Evolutionary conservation across 2,329 filamentous ascomycete species (phyloP), one percentile per base, ranked within the genome.

Genomic region (Paecilomyces dactylethromorphus): DNA sequence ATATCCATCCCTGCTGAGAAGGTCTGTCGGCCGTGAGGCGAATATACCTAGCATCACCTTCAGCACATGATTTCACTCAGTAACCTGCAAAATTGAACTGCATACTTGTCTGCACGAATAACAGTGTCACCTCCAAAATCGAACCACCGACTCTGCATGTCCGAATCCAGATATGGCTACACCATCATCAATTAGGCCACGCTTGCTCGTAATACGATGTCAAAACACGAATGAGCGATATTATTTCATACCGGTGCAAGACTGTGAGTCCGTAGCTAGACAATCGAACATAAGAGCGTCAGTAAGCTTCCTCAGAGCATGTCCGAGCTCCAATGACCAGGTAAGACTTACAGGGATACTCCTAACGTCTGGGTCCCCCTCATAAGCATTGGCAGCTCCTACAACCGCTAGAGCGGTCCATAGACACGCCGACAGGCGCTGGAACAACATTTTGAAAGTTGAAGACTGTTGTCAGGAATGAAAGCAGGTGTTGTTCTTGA

Each of bases 111-210:
- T 62, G 85, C 83, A 65, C 86, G 82, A 69, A 97, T 84, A 68
- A 99, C 88, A 49, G 93, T 91, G 79, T 96, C 92, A 72, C 93
- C 94, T 73, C 94, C 94, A 84, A 95, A 99, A 79, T 99, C 94
- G 78, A 93, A 99, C 93, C 94, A 99, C 73, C 94, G 88, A 79
- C 91, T 96, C 79, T 95, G 90, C 88, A 97, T 92, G 76, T 97
- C 94, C 61, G 92, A 94, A 79, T 99, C 94, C 68, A 99, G 86
- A 78, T 97, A 99, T 62, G 94, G 94, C 89, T 97, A 71, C 64
- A 29, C 59, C 56, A 24, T 57, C 35, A 58, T 63, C 56, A 63
- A 60, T 57, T 29, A 54, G 31, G 13, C 32, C n/a, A 32, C 51
- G 6, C 15, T 15, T 53, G 6, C 51, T 12, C 18, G 18, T 21